Evolutionary conservation across 1,284 basidiomycete species (phyloP), one percentile per base, ranked within the genome.

Genomic region (Uromyces viciae-fabae): DNA sequence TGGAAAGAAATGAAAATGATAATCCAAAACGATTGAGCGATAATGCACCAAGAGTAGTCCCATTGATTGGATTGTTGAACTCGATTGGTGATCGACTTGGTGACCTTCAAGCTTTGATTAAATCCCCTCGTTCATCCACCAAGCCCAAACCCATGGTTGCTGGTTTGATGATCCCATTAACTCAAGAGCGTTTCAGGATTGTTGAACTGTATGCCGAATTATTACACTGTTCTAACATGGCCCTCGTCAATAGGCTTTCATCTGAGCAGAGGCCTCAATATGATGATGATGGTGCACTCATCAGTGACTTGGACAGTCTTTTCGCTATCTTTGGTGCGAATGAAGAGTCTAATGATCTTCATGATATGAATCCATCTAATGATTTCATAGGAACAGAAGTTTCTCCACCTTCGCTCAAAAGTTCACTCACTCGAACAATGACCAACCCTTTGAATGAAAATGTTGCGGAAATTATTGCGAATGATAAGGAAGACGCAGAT

Each of bases 171-270:
- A 88, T 89, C 0, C 95, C 96, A 0, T 89, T 99, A 43, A 98
- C 96, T 0, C 91, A 96, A 83, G 97, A 98, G 85, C 91, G 97
- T 5, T 98, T 95, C 86, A 91, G 96, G n/a, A 94, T 99, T 84
- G 93, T 94, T 85, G 97, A 99, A 87, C 89, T 99, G 9, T 96
- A 97, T 84, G 97, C 96, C 25, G 97, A 99, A 86, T 90, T 99
- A 19, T 87, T 99, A 19, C 97, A 99, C 85, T 97, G 94, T 86
- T 99, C 96, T 19, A 99, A 98, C 85, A 98, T 99, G 96, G 91
- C 93, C 0, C 90, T 98, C 19, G 88, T 99, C 49, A 99, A 99
- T 85, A 93, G 97, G 3, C 86, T 89, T 0, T 85, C 89, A 0
- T 91, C 91, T 74, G 73, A 66, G 38, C 28, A 64, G 19, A 58